Evolutionary conservation across 1,139 yeast species (phyloP), one percentile per base, ranked within the genome.

Genomic region (Yamadazyma atlantica): DNA sequence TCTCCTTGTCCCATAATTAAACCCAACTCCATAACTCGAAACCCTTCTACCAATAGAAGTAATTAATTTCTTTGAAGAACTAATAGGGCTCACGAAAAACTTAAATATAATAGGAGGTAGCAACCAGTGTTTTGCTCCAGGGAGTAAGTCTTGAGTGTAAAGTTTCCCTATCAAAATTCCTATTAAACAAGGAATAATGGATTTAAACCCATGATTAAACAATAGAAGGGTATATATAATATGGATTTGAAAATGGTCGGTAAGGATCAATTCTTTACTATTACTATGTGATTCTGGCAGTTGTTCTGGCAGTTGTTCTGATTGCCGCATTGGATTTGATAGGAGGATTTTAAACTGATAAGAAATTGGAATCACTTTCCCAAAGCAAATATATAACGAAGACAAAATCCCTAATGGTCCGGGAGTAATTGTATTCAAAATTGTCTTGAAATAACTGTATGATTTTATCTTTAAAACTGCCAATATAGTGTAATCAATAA

Each of bases 401-500:
- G 83, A 77, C 7, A 84, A 34, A 1, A 83, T 51, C 0, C 84
- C 82, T 26, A 82, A 65, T 2, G 90, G 88, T 0, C 94, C 94
- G 0, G 87, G 67, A 1, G 54, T 46, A 12, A 65, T 62, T 29
- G 60, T 55, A 46, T 71, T 70, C 45, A 69, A 62, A 1, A 66
- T 34, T 2, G 73, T 63, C 4, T 55, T 51, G 21, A 48, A 50
- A 38, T 59, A 65, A 7, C 36, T 33, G 31, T 51, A 46, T 6
- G 38, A 43, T 1, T 37, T 41, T 8, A 37, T 25, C 11, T 49
- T 39, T 2, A 54, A 41, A 9, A 46, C 25, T 8, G 42, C 39
- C 27, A 55, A 34, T 10, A 58, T 31, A 23, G 53, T 36, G 36
- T 51, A 62, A 64, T 63, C 13, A 57, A 58, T 29, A 16, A 56